Percentiles rank a stretch among this genome's conserved stretches.
phyloP scores from a whole-genome alignment of 148 eudicot genomes.

The Salicornia ramosissima region DNA sequence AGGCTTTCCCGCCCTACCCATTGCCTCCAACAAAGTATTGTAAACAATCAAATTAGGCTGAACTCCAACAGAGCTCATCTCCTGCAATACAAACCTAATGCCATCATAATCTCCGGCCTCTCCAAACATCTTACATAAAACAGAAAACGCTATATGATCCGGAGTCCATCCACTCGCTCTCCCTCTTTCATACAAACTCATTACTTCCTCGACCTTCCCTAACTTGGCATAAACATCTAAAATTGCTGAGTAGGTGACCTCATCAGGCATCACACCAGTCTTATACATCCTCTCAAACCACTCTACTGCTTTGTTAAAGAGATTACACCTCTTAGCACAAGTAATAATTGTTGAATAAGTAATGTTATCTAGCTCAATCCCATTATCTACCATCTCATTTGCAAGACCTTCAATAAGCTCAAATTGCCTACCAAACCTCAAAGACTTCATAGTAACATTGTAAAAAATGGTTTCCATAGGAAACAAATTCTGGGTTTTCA shows the following conservation, averaged over 20 bases:
- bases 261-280: slow-evolving; percentile 94
- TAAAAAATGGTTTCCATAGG: slow-evolving; percentile 85
- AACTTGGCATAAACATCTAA: slow-evolving; percentile 89
- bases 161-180: slow-evolving; percentile 96
- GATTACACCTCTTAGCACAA: slow-evolving; percentile 75
- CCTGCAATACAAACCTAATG: slow-evolving; percentile 72
- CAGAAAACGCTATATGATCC: slow-evolving; percentile 76
- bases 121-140: slow-evolving; percentile 85
- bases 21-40: slow-evolving; percentile 84
- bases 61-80: slow-evolving; percentile 82
- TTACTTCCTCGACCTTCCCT: slow-evolving; percentile 85
- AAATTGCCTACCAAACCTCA: slow-evolving; percentile 92
- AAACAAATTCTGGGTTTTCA: slow-evolving; percentile 62
- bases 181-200: slow-evolving; percentile 88
- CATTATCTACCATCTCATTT: slow-evolving; percentile 68
- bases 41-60: slow-evolving; percentile 83
- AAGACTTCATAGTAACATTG: slow-evolving; percentile 85
- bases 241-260: slow-evolving; percentile 90
- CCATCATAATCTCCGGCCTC: slow-evolving; percentile 97
- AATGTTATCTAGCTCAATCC: slow-evolving; percentile 72
- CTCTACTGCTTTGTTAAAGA: slow-evolving; percentile 85
- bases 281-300: slow-evolving; percentile 99
- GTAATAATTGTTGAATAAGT: slow-evolving; percentile 94
- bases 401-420: slow-evolving; percentile 70
- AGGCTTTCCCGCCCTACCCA: slow-evolving; percentile 95